phyloP scores from a whole-genome alignment of 441 rosid genomes.

The Arabidopsis hybrid region DNA sequence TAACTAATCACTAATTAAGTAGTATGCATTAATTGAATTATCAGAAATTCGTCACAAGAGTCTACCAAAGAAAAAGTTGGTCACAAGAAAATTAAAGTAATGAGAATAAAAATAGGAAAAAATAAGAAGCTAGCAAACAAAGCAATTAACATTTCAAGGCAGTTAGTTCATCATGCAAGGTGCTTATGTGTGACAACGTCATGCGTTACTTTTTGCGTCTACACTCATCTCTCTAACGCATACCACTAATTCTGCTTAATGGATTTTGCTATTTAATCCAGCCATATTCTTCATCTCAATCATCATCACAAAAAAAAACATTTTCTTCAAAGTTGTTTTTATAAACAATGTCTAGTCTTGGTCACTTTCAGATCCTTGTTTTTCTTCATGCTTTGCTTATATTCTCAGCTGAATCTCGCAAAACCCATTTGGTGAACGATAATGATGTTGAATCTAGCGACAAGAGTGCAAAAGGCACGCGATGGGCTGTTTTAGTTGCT shows the following conservation, averaged over 20 bases:
- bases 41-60: background rate
- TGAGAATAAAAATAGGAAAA: background rate
- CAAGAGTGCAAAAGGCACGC: constrained; percentile 41
- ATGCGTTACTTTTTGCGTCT: constrained; percentile 38
- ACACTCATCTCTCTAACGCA: constrained; percentile 34
- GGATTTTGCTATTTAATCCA: constrained; percentile 13
- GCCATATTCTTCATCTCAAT: constrained; percentile 10
- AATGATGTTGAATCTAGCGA: constrained; percentile 1
- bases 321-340: too few species aligned
- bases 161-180: constrained; percentile 30
- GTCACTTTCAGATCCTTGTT: constrained; percentile 35
- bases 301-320: background rate
- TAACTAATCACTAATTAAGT: background rate
- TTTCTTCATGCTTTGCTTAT: constrained; percentile 30
- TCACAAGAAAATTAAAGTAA: background rate
- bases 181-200: constrained; percentile 35
- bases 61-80: background rate
- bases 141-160: constrained; percentile 32
- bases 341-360: constrained; percentile 34
- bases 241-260: background rate
- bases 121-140: constrained; percentile 33
- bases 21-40: constrained; percentile 4
- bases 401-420: constrained; percentile 34
- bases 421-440: background rate
- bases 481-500: constrained; percentile 75